Conservation (phyloP, 1,284 basidiomycete species). For the Ustilago cynodontis region DNA sequence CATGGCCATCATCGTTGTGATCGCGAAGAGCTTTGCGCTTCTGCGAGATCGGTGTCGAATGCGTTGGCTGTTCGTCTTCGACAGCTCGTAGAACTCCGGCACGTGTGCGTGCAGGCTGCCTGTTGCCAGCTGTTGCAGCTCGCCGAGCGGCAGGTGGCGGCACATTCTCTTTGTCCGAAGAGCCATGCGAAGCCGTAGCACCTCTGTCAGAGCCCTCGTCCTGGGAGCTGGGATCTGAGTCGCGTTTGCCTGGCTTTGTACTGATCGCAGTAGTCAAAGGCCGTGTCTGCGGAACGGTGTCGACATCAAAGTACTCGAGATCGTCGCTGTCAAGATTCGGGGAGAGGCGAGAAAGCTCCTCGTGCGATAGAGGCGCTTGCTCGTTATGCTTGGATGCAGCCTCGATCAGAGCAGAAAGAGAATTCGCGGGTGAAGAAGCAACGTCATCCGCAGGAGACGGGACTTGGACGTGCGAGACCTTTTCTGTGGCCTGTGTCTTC, state of each 20-base stretch:
- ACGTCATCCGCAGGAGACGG: slow-evolving; percentile 1
- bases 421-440: background rate
- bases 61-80: slow-evolving; percentile 20
- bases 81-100: slow-evolving; percentile 15
- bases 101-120: slow-evolving; percentile 6
- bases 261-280: background rate
- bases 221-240: background rate
- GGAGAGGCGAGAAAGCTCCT: slow-evolving; percentile 25
- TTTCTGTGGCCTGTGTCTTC: background rate
- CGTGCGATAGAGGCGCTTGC: slow-evolving; percentile 5
- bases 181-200: slow-evolving; percentile 16
- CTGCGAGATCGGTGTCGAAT: slow-evolving; percentile 28
- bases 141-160: slow-evolving; percentile 19
- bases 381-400: slow-evolving; percentile 6
- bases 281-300: slow-evolving; percentile 5
- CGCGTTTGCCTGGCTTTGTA: background rate
- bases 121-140: background rate
- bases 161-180: slow-evolving; percentile 48
- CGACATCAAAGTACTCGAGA: slow-evolving; percentile 40
- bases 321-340: slow-evolving; percentile 34
- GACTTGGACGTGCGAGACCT: slow-evolving; percentile 9
- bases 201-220: slow-evolving; percentile 1
- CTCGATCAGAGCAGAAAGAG: slow-evolving; percentile 20
- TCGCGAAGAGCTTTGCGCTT: background rate
- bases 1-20: background rate